A percentile compares a stretch with the other conserved stretches of the same genome.
Evolutionary conservation across 2,329 filamentous ascomycete species (phyloP).

Genomic region (Didymella arachidicola): DNA sequence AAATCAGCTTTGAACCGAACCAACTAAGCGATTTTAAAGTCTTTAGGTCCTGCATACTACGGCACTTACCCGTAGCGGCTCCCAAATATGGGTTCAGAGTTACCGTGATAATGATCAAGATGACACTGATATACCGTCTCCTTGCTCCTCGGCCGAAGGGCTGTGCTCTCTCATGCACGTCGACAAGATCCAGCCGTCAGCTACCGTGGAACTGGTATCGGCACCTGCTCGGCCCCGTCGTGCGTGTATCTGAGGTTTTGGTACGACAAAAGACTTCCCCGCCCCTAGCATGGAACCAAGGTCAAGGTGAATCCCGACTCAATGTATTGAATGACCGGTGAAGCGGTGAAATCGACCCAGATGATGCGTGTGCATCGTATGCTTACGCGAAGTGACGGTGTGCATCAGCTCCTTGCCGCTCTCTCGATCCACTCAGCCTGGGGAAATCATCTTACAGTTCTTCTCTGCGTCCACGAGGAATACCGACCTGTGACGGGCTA

Average conservation of each 20-base stretch:
- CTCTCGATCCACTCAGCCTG: background rate
- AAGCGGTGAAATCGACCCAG: background rate
- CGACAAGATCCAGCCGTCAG: background rate
- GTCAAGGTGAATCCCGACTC: background rate
- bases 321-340: slow-evolving; percentile 2
- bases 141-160: background rate
- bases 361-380: background rate
- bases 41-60: background rate
- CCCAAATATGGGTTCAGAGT: background rate
- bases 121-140: slow-evolving; percentile 1
- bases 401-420: background rate
- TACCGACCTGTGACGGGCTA: background rate
- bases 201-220: background rate
- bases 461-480: background rate
- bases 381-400: background rate
- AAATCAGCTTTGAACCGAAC: background rate
- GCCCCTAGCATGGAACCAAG: background rate
- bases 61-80: background rate
- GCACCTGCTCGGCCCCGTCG: background rate
- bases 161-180: background rate
- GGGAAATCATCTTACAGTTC: background rate
- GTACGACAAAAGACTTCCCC: background rate
- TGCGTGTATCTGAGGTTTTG: background rate
- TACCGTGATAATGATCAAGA: background rate
- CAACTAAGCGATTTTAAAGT: background rate